Conservation (phyloP, 352 stramenopile genomes). For the Phytophthora sojae region DNA sequence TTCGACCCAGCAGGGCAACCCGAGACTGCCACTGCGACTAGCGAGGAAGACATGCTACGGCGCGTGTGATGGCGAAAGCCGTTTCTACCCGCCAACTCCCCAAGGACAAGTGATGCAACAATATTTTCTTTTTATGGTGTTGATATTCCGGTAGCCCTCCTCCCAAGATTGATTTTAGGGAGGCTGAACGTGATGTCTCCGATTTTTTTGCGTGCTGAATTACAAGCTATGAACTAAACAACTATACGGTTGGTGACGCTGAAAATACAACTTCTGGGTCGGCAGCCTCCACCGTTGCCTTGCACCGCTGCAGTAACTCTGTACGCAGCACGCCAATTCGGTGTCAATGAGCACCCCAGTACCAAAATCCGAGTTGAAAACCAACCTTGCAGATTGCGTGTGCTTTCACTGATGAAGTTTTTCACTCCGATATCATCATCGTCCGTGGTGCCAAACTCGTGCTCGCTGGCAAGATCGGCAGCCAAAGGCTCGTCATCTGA, state of each 20-base stretch:
- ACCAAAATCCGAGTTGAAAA: too few species aligned
- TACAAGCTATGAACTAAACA: not conserved
- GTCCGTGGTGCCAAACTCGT: not conserved
- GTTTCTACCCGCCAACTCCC: not conserved
- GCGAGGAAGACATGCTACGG: constrained; percentile 69
- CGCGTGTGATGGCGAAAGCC: constrained; percentile 46
- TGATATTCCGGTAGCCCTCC: constrained; percentile 29
- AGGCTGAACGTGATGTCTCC: constrained; percentile 6
- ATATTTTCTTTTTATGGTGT: constrained; percentile 32
- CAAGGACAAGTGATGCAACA: constrained; percentile 23
- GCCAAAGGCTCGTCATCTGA: not conserved
- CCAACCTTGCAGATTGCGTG: constrained; percentile 34
- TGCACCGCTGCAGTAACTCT: constrained; percentile 39
- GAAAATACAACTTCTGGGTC: constrained; percentile 25
- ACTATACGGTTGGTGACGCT: constrained; percentile 13
- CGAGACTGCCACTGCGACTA: constrained; percentile 36
- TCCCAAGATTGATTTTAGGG: constrained; percentile 7
- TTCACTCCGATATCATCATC: constrained; percentile 25
- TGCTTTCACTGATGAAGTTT: constrained; percentile 34
- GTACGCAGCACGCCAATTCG: not conserved
- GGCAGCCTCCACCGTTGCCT: constrained; percentile 19
- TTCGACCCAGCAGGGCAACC: constrained; percentile 40
- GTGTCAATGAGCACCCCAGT: too few species aligned
- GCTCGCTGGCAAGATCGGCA: not conserved
- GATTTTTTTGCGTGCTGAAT: constrained; percentile 12